Base-by-base conservation (phyloP, 208 protist species). In the Tritrichomonas foetus region DNA sequence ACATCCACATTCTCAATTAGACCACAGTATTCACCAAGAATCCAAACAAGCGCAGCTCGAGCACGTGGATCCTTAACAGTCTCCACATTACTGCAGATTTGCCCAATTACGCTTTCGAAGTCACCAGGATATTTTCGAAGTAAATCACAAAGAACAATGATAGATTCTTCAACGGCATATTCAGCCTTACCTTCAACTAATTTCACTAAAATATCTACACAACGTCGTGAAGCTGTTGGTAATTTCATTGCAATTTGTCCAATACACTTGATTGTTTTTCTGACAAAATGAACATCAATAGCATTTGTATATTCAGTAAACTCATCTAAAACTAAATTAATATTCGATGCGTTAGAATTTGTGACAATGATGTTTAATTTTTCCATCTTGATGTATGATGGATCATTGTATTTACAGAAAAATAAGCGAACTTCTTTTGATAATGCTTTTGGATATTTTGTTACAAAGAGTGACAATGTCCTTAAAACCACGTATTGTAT, bases 401-500 rank as follows among this genome's bases (percentile, higher is more conserved):
- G 98, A 94, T 99, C 98, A 94, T 99, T 98, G 96, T 98, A 99
- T 95, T 98, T 98, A 93, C 98, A 97, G 95, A 99, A 98, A 95
- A 99, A 99, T 47, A 98, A 96, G 94, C 98, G 97, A 41, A 98
- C 55, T 66, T 93, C 55, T 33, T 93, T 93, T 16, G 50, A 69
- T 30, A 93, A 41, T 36, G 57, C 47, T 25, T 93, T 93, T 44
- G 89, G 36, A 97, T 97, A 93, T 98, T 97, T 97, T 80, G 99
- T 98, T 2, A 99, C 95, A 93, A 99, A 97, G 3, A 99, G 96
- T 95, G 99, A 97, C 94, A 99, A 98, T 96, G 99, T 99, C 84
- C 99, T 97, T 66, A 99, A 97, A 41, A 98, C 97, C 8, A 99
- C 97, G 95, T 99, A 99, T 95, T 99, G 98, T 55, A 99, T 97